Evolutionary conservation across 108 stramenopile species (phyloP).

Genomic region (Cyclostephanos invisitatus): DNA sequence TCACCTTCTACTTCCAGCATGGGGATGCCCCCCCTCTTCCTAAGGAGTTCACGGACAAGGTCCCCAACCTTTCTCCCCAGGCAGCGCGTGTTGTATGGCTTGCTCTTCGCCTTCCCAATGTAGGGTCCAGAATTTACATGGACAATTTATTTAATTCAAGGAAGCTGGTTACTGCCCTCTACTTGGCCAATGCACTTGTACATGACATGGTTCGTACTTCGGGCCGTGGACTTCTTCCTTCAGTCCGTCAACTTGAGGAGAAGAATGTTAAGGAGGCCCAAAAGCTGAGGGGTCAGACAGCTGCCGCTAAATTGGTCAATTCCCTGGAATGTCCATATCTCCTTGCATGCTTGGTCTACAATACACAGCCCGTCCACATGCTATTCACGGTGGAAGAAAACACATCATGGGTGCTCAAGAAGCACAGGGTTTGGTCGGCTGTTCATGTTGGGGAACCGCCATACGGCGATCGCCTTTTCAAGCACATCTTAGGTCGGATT

Average conservation of each 20-base stretch:
- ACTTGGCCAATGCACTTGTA: background rate
- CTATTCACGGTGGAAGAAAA: slow-evolving; percentile 4
- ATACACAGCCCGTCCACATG: slow-evolving; percentile 32
- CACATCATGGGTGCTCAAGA: slow-evolving; percentile 20
- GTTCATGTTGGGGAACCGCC: too few species aligned
- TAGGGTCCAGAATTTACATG: slow-evolving; percentile 1
- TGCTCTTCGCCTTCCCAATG: background rate
- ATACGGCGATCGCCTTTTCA: too few species aligned
- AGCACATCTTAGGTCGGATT: too few species aligned
- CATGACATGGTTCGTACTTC: background rate
- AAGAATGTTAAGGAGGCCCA: slow-evolving; percentile 2
- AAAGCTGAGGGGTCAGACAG: background rate
- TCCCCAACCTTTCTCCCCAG: background rate
- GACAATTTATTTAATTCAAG: slow-evolving; percentile 4
- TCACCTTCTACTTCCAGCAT: slow-evolving; percentile 3
- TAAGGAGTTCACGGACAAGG: background rate
- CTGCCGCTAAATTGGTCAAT: slow-evolving; percentile 5
- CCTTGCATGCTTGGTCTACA: slow-evolving; percentile 16
- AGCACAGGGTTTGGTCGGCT: slow-evolving; percentile 15
- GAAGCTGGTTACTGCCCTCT: slow-evolving; percentile 1
- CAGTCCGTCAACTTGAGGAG: background rate
- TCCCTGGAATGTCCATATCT: slow-evolving; percentile 1
- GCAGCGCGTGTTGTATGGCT: slow-evolving; percentile 2
- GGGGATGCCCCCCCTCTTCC: background rate
- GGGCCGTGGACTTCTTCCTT: background rate